Evolutionary conservation across 805 yeast species (phyloP), one percentile per base, ranked within the genome.

Genomic region (Spencermartinsiella europaea): DNA sequence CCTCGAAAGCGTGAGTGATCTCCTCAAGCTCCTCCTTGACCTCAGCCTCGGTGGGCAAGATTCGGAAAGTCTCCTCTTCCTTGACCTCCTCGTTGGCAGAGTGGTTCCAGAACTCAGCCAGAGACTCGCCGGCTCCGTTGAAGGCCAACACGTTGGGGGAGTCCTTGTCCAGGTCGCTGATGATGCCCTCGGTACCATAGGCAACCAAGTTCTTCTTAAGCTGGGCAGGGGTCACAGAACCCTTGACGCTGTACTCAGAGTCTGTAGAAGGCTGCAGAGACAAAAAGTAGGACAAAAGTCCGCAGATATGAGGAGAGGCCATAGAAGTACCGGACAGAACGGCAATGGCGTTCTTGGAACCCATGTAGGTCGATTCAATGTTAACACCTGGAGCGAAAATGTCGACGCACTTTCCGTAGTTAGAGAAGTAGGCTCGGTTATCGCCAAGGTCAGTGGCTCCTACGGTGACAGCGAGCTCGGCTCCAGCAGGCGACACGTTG

Each of bases 251-350:
- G 68, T 61, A 70, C 52, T 72, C 80, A 20, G 81, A 76, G 50
- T 64, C 68, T 28, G 70, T 56, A 41, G 71, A 73, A 20, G 82
- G 82, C 59, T 74, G 75, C 60, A 77, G 72, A 15, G 81, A 76
- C 51, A 77, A 66, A 64, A 69, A 78, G 69, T 77, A 77, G 4
- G 81, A 63, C 62, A 77, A 66, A 57, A 77, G 69, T 17, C 83
- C 82, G 34, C 76, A 72, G 52, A 77, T 65, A 58, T 77, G 81
- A 34, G 83, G 82, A 14, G 82, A 71, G 20, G 82, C 82, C 83
- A 78, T 78, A 34, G 82, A 78, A 17, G 83, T 77, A 54, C 83
- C 83, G 28, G 81, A 75, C 68, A 77, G 68, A 20, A 74, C 67
- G 51, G 76, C 74, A 28, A 78, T 71, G 52, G 78, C 79, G 41